Evolutionary conservation across 2,329 filamentous ascomycete species (phyloP).

Genomic region (Fusarium setosum): DNA sequence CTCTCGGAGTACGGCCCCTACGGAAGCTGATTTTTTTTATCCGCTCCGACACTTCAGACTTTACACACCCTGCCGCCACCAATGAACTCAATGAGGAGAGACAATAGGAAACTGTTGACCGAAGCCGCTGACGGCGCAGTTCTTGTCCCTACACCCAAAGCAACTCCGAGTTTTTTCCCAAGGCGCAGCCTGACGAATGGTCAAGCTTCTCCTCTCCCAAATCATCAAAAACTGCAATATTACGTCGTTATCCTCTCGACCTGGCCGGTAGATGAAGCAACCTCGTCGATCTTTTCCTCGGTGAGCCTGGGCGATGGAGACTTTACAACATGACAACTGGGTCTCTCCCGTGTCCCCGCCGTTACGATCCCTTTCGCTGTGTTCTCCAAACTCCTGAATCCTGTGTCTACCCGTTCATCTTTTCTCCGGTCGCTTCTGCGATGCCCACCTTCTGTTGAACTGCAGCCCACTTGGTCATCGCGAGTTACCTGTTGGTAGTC

Average conservation of each 20-base stretch:
- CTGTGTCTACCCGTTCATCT: conserved; percentile 30
- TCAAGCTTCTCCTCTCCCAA: conserved; percentile 10
- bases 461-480: conserved; percentile 20
- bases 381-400: conserved; percentile 24
- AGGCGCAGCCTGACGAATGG: conserved; percentile 19
- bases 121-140: conserved; percentile 35
- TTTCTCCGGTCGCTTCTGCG: conserved; percentile 12
- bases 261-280: conserved; percentile 8
- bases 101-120: conserved; percentile 13
- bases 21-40: neutral
- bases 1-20: neutral
- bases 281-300: conserved; percentile 37
- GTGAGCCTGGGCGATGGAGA: conserved; percentile 20
- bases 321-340: conserved; percentile 31
- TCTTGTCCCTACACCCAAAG: conserved; percentile 11
- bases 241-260: conserved; percentile 34
- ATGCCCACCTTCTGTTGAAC: conserved; percentile 21
- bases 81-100: conserved; percentile 27
- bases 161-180: conserved; percentile 10
- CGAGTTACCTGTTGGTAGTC: conserved; percentile 6
- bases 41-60: conserved; percentile 18
- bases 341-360: conserved; percentile 25
- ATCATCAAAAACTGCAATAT: conserved; percentile 27
- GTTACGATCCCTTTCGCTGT: conserved; percentile 17
- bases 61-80: conserved; percentile 10